Evolutionary conservation across 2,329 filamentous ascomycete species (phyloP), one percentile per base, ranked within the genome.

Genomic region (Cytospora chrysosperma): DNA sequence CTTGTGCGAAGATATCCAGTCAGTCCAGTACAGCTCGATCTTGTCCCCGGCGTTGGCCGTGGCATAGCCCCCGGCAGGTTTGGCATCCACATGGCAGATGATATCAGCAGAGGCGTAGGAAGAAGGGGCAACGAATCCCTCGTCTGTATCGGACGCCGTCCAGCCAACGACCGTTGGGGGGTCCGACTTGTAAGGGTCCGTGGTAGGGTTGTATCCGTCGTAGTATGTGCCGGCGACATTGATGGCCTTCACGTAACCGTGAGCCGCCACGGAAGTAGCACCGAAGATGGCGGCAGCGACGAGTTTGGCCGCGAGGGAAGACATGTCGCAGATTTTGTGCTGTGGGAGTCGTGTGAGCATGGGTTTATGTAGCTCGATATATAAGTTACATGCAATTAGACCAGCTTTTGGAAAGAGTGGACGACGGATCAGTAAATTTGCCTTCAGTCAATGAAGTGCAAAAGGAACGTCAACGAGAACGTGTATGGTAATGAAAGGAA

Each of bases 91-190:
- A 70, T 76, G 73, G 69, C 76, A 77, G 70, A 72, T 74, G 63
- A 77, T 77, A 61, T 75, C 74, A 37, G 68, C 55, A 17, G 69
- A 71, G 15, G 71, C 69, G 57, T 75, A 73, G 55, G 70, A 68
- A 63, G 70, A 63, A 0, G 71, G 70, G 1, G 68, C 76, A 3
- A 80, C 78, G 66, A 77, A 77, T 61, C 79, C 77, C 69, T 75
- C 76, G 67, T 73, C 73, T 4, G 54, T 61, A 40, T 64, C 52
- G 26, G 64, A 62, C n/a, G 63, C 63, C 50, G 66, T 67, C 61
- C 65, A 67, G 21, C 59, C 65, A 15, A 67, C 62, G 19, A 67
- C 63, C 1, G 63, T 67, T 24, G 71, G 72, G n/a, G 67, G 67
- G 30, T 68, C 64, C 2, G 59, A 30, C 63, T 68, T 62, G 63